A percentile compares a stretch with the other conserved stretches of the same genome.
These are phyloP conservation scores for Ailanthus altissimus DNA, from an alignment of 345 rosid genomes.

Conservation along the genomic window DNA sequence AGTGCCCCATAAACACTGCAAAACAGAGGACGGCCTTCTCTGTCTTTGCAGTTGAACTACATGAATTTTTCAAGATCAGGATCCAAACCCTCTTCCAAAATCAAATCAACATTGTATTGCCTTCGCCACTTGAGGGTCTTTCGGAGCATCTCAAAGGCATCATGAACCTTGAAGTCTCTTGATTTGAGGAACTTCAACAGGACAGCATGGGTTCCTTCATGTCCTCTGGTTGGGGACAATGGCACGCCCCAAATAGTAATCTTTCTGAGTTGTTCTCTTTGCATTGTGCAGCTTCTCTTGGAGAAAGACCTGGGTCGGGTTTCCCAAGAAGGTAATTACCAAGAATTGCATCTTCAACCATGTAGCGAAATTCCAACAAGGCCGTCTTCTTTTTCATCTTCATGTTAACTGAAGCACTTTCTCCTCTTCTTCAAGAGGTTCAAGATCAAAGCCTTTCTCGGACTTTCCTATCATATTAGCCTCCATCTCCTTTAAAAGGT, in stretches of 20 bases:
- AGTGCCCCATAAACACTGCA: constrained; percentile 36
- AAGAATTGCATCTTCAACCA: constrained; percentile 50
- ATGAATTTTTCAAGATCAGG: constrained; percentile 31
- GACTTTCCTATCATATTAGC: background rate
- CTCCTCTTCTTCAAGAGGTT: constrained; percentile 5
- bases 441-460: background rate
- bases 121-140: constrained; percentile 53
- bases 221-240: constrained; percentile 54
- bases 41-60: constrained; percentile 36
- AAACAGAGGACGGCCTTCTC: constrained; percentile 52
- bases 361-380: constrained; percentile 40
- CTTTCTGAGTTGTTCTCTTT: constrained; percentile 22
- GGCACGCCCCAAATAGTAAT: constrained; percentile 61
- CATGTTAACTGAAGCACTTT: constrained; percentile 15
- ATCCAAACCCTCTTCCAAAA: constrained; percentile 34
- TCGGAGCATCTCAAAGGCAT: constrained; percentile 55
- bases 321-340: constrained; percentile 41
- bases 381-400: constrained; percentile 40
- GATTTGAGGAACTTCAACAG: constrained; percentile 56
- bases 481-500: background rate
- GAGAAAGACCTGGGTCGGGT: constrained; percentile 4
- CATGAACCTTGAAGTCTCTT: constrained; percentile 37
- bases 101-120: constrained; percentile 32
- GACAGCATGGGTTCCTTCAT: constrained; percentile 46
- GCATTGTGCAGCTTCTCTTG: constrained; percentile 1